These are phyloP conservation scores for Ceratocystis huliohia DNA, from an alignment of 2,329 filamentous ascomycete species.

Conservation along the genomic window DNA sequence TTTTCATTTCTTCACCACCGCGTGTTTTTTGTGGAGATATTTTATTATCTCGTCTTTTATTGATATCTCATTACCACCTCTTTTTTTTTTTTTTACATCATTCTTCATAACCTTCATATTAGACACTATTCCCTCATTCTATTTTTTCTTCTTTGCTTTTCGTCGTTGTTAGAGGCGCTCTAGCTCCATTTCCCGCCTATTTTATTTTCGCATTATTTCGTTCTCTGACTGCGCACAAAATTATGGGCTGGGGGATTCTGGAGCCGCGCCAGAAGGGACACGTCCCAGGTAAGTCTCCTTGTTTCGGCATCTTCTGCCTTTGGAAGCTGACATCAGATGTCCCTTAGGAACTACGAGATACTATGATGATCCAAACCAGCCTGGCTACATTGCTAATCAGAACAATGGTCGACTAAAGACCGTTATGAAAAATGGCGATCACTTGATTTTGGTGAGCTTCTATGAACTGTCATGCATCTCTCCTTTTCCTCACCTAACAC, in stretches of 20 bases:
- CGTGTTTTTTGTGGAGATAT: background rate
- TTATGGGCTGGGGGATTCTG: conserved; percentile 52
- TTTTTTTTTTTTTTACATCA: background rate
- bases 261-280: conserved; percentile 52
- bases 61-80: background rate
- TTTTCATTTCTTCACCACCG: background rate
- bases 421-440: conserved; percentile 50
- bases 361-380: conserved; percentile 45
- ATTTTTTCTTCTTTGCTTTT: background rate
- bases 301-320: conserved; percentile 18
- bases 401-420: conserved; percentile 47
- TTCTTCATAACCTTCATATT: conserved; percentile 1
- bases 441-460: conserved; percentile 58
- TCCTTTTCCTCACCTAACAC: background rate
- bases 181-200: background rate
- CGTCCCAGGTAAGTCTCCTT: conserved; percentile 51
- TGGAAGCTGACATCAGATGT: background rate
- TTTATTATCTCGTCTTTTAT: conserved; percentile 14
- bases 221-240: conserved; percentile 4
- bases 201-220: background rate
- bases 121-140: conserved; percentile 4
- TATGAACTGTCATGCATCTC: background rate
- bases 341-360: conserved; percentile 47
- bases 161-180: background rate
- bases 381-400: conserved; percentile 32